Percentiles rank a stretch among this genome's conserved stretches.
phyloP scores from a whole-genome alignment of 2,329 filamentous ascomycete genomes.

The Colletotrichum tabaci region DNA sequence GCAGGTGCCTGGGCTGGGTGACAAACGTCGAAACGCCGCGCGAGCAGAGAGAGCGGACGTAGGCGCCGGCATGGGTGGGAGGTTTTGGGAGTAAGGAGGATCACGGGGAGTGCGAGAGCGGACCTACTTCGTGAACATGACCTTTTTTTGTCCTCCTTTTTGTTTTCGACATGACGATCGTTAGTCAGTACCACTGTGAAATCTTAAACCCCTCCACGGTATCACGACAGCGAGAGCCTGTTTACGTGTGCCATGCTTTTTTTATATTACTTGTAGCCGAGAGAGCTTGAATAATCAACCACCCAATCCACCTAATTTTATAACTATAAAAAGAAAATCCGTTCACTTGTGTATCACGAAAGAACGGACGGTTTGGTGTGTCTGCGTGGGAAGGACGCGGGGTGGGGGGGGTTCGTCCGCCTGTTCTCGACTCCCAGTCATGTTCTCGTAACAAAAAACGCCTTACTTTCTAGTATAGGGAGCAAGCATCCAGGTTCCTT shows the following conservation, averaged over 20 bases:
- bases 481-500: not conserved
- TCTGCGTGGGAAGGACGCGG: too few relatives aligned
- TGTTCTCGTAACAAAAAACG: too few relatives aligned
- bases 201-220: not conserved
- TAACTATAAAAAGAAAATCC: not conserved
- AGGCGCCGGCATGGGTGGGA: not conserved
- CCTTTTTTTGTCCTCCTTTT: not conserved
- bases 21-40: not conserved
- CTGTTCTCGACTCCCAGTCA: not conserved
- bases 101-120: not conserved
- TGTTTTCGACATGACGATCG: not conserved
- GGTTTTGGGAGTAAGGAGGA: not conserved
- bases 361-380: not conserved
- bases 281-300: not conserved
- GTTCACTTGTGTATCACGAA: not conserved
- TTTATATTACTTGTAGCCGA: not conserved
- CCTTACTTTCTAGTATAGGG: too few relatives aligned
- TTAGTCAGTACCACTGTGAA: not conserved
- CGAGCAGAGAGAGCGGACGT: not conserved
- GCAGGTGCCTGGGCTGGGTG: not conserved
- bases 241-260: not conserved
- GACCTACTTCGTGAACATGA: not conserved
- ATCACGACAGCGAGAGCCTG: conserved; percentile 5
- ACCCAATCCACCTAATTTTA: not conserved
- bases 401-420: too few relatives aligned